These are phyloP conservation scores for Russula dissimulans DNA, from an alignment of 768 basidiomycete genomes.

Conservation along the genomic window DNA sequence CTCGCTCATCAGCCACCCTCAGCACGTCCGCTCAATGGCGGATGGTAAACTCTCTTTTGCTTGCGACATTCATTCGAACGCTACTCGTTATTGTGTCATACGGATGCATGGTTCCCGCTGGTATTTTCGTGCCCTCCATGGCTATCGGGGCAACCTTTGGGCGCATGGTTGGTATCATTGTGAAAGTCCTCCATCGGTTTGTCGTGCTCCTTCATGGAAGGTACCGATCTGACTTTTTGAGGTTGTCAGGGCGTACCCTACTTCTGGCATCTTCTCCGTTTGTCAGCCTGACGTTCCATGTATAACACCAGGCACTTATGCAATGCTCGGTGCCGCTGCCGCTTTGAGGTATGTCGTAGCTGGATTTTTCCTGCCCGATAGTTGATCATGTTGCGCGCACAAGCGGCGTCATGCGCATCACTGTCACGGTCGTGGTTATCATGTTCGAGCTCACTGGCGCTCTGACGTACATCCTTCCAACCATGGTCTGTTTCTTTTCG, in stretches of 20 bases:
- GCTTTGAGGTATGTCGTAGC: constrained; percentile 61
- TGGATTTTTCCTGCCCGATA: not conserved
- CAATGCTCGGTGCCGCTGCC: constrained; percentile 94
- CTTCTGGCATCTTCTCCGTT: constrained; percentile 79
- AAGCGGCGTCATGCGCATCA: constrained; percentile 94
- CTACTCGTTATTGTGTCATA: constrained; percentile 87
- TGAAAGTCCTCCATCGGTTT: constrained; percentile 84
- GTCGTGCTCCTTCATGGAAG: constrained; percentile 16
- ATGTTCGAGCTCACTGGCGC: constrained; percentile 99
- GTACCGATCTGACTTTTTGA: not conserved
- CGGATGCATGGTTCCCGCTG: constrained; percentile 93
- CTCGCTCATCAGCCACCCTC: not conserved
- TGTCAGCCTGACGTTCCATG: constrained; percentile 91
- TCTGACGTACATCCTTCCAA: constrained; percentile 91
- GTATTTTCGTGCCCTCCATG: constrained; percentile 99
- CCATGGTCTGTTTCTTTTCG: constrained; percentile 60
- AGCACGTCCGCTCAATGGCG: constrained; percentile 90
- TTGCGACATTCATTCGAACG: constrained; percentile 85
- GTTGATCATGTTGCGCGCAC: not conserved
- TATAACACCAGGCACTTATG: constrained; percentile 97
- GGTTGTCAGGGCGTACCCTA: constrained; percentile 59
- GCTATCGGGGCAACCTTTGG: constrained; percentile 97
- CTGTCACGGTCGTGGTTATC: constrained; percentile 96
- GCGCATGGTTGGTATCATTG: constrained; percentile 92
- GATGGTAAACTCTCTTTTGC: constrained; percentile 84